Evolutionary conservation across 805 yeast genomes (phyloP).

Genomic region (Diddensiella santjacobensis): DNA sequence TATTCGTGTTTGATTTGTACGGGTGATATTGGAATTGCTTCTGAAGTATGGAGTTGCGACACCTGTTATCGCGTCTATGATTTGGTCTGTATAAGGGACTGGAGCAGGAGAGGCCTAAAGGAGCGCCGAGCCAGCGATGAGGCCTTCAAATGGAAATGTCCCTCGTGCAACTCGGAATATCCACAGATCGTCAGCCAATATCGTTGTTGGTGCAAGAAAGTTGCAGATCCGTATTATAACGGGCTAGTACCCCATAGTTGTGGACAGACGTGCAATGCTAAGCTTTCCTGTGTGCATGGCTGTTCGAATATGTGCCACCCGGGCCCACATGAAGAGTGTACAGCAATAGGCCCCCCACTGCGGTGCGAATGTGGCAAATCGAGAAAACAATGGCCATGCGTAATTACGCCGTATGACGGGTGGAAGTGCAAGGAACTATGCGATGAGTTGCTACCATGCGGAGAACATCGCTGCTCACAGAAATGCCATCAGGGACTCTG

Average conservation of each 20-base stretch:
- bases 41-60: constrained; percentile 74
- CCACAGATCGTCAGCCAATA: constrained; percentile 50
- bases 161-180: constrained; percentile 60
- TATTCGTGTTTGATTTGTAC: constrained; percentile 89
- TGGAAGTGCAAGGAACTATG: constrained; percentile 68
- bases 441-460: constrained; percentile 62
- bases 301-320: constrained; percentile 82
- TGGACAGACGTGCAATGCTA: constrained; percentile 72
- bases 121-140: constrained; percentile 8
- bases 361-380: constrained; percentile 72
- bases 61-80: constrained; percentile 82
- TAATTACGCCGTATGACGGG: constrained; percentile 64
- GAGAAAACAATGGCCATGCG: constrained; percentile 65
- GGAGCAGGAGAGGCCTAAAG: constrained; percentile 67
- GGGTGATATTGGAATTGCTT: constrained; percentile 63
- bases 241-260: constrained; percentile 77
- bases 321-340: constrained; percentile 81
- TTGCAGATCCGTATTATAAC: constrained; percentile 51
- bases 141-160: constrained; percentile 69
- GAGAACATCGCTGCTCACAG: constrained; percentile 58
- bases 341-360: constrained; percentile 69
- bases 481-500: constrained; percentile 81
- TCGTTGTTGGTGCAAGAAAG: constrained; percentile 88
- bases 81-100: constrained; percentile 73
- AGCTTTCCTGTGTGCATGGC: constrained; percentile 56